Conservation (phyloP, 352 stramenopile genomes). For the Phytophthora citrophthora region DNA sequence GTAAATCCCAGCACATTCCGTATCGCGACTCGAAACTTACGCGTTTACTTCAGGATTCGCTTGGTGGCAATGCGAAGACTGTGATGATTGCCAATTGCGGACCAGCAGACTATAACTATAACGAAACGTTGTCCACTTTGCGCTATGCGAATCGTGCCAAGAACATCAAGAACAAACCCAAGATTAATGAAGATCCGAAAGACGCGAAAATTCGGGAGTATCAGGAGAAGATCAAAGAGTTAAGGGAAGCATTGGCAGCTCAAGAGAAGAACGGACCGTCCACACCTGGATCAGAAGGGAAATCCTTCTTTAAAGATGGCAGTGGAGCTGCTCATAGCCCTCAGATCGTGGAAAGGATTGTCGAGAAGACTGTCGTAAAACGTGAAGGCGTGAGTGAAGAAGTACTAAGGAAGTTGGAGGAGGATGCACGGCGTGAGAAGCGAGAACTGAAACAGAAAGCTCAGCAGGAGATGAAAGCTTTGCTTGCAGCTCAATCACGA, state of each 20-base stretch:
- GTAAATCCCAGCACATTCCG: constrained; percentile 93
- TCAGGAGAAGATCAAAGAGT: constrained; percentile 68
- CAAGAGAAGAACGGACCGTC: constrained; percentile 53
- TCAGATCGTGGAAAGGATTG: constrained; percentile 66
- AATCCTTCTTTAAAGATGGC: constrained; percentile 23
- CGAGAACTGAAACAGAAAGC: constrained; percentile 73
- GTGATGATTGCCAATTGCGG: constrained; percentile 98
- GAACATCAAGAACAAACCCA: constrained; percentile 96
- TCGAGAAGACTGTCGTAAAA: constrained; percentile 82
- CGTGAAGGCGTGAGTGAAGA: constrained; percentile 77
- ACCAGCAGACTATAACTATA: constrained; percentile 97
- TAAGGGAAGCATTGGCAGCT: constrained; percentile 57
- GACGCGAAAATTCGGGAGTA: constrained; percentile 68
- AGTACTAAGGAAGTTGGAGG: constrained; percentile 79
- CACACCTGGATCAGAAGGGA: constrained; percentile 16
- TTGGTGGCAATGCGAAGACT: constrained; percentile 97
- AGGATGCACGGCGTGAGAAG: constrained; percentile 79
- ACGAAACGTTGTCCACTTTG: constrained; percentile 93
- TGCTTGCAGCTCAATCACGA: constrained; percentile 83
- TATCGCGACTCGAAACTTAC: constrained; percentile 93
- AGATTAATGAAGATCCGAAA: constrained; percentile 92
- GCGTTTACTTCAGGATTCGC: constrained; percentile 85
- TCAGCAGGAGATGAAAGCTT: constrained; percentile 83
- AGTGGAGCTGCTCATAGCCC: constrained; percentile 33
- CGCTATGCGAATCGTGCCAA: constrained; percentile 94